These are phyloP conservation scores for Syzygium malaccense DNA, from an alignment of 441 rosid genomes.

Conservation along the genomic window DNA sequence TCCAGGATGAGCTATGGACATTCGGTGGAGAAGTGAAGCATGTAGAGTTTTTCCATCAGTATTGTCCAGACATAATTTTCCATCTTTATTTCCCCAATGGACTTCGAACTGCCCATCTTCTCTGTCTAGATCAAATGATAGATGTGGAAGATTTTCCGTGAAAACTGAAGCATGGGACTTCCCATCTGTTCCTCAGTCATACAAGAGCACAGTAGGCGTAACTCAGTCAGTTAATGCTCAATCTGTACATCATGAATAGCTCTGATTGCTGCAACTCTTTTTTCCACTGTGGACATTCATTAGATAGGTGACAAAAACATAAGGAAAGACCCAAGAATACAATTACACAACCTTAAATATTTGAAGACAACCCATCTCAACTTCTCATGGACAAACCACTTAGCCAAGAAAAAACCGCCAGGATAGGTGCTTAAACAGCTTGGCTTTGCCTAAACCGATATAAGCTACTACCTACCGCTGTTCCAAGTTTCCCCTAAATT, in stretches of 20 bases:
- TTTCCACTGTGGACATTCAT: slow-evolving; percentile 34
- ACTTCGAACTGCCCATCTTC: slow-evolving; percentile 42
- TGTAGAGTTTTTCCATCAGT: slow-evolving; percentile 29
- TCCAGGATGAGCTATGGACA: slow-evolving; percentile 46
- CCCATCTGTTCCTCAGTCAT: slow-evolving; percentile 43
- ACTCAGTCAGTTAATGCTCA: slow-evolving; percentile 43
- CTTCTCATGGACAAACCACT: neutral
- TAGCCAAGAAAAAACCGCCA: neutral
- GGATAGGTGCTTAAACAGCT: neutral
- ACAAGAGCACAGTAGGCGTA: slow-evolving; percentile 56
- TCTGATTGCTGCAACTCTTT: slow-evolving; percentile 56
- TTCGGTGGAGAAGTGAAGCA: slow-evolving; percentile 43
- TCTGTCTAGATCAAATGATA: slow-evolving; percentile 29
- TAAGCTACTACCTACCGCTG: neutral
- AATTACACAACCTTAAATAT: neutral
- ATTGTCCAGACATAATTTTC: slow-evolving; percentile 13
- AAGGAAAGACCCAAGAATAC: neutral
- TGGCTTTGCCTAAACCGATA: neutral
- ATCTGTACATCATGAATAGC: slow-evolving; percentile 69
- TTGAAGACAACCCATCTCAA: neutral
- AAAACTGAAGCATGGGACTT: slow-evolving; percentile 46
- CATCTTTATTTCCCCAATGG: slow-evolving; percentile 30
- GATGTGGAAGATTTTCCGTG: slow-evolving; percentile 47
- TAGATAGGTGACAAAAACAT: neutral
- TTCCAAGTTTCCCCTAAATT: neutral